A percentile compares a stretch with the other conserved stretches of the same genome.
Conservation (phyloP, 768 basidiomycete genomes). For the Dioszegia crocea region DNA sequence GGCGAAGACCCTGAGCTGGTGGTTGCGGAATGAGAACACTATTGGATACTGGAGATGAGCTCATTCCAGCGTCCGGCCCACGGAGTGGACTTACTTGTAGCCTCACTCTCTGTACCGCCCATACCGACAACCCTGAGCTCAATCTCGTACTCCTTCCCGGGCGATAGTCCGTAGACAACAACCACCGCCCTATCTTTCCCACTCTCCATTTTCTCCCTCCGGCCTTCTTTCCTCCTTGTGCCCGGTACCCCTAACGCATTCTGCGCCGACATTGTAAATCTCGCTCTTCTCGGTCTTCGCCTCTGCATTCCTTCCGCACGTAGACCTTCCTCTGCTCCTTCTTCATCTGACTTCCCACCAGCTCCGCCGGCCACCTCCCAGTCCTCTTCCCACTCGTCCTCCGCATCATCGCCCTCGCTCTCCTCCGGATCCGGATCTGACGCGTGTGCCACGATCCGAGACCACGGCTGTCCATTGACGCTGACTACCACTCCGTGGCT, state of each 20-base stretch:
- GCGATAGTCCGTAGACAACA: conserved; percentile 82
- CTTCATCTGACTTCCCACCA: conserved; percentile 1
- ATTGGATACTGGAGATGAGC: conserved; percentile 32
- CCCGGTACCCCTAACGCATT: conserved; percentile 11
- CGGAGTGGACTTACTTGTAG: conserved; percentile 21
- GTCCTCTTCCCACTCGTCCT: conserved; percentile 17
- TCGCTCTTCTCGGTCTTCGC: conserved; percentile 31
- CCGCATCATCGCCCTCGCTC: conserved; percentile 8
- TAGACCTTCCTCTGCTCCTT: conserved; percentile 8
- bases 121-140: conserved; percentile 66
- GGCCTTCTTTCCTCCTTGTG: conserved; percentile 3
- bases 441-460: conserved; percentile 48
- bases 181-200: conserved; percentile 80
- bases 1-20: conserved; percentile 21
- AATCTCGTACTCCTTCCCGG: conserved; percentile 84
- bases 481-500: conserved; percentile 48
- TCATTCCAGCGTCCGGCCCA: neutral
- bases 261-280: conserved; percentile 21
- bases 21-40: conserved; percentile 36
- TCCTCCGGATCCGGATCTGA: conserved; percentile 24
- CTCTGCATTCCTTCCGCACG: conserved; percentile 23
- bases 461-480: conserved; percentile 49
- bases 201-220: conserved; percentile 12
- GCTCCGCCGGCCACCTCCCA: conserved; percentile 7
- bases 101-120: conserved; percentile 24